phyloP scores from a whole-genome alignment of 345 rosid genomes.

The Linum lewisii region DNA sequence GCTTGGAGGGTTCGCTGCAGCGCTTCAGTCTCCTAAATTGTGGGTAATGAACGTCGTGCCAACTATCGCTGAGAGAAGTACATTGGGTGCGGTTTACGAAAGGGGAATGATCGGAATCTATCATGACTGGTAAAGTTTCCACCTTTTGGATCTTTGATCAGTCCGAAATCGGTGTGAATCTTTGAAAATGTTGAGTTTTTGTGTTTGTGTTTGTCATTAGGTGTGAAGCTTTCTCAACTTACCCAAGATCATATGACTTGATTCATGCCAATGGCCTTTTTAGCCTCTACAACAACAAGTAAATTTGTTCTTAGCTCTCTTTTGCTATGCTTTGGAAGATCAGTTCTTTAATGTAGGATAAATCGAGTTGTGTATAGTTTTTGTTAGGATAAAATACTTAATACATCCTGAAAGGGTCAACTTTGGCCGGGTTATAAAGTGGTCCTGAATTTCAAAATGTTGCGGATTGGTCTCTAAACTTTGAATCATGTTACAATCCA shows the following conservation, averaged over 20 bases:
- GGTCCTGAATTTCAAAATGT: too few species aligned
- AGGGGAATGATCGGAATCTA: slow-evolving; percentile 95
- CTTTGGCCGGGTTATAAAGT: too few species aligned
- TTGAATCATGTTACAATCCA: too few species aligned
- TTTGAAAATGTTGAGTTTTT: neutral
- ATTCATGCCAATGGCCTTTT: slow-evolving; percentile 82
- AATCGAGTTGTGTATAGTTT: too few species aligned
- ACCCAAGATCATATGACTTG: slow-evolving; percentile 93
- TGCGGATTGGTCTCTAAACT: too few species aligned
- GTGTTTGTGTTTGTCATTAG: slow-evolving; percentile 31
- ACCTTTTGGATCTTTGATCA: slow-evolving; percentile 8
- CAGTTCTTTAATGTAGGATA: neutral
- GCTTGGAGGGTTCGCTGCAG: slow-evolving; percentile 94
- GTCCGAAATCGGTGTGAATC: neutral
- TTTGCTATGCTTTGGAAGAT: slow-evolving; percentile 5
- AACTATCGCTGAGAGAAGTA: slow-evolving; percentile 65
- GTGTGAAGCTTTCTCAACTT: slow-evolving; percentile 99
- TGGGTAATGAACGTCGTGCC: slow-evolving; percentile 99
- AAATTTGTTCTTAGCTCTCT: too few species aligned
- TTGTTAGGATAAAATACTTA: too few species aligned
- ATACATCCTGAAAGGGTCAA: too few species aligned
- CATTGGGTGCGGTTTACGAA: slow-evolving; percentile 73
- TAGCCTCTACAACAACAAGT: slow-evolving; percentile 83
- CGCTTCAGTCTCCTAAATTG: slow-evolving; percentile 53
- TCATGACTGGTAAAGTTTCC: slow-evolving; percentile 78